Base-by-base conservation (phyloP, 805 yeast species). In the Candida caryicola region DNA sequence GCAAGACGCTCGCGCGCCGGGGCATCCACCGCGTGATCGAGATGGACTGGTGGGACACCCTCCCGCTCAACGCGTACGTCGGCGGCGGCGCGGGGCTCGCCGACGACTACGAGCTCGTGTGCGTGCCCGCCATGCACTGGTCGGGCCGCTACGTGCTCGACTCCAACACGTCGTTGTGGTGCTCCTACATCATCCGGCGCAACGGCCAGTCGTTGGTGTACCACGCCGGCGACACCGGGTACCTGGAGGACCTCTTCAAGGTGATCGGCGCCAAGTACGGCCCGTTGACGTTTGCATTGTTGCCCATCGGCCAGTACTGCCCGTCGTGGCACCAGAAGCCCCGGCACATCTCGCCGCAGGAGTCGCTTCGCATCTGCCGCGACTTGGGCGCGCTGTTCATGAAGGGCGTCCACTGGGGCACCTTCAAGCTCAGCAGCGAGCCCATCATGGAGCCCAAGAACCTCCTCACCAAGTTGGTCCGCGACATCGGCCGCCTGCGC, bases 61-160 rank as follows among this genome's bases (percentile, higher is more conserved):
- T 62, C 2, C 47, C 55, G 2, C 45, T 69, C 23, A 62, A 62
- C 37, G 62, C 73, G 19, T 70, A 72, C 13, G 64, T 77, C 2
- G 50, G 52, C 2, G 57, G 54, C 15, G n/a, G n/a, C n/a, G n/a
- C n/a, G n/a, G 55, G 60, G 8, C 35, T 64, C 6, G 53, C 62
- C 0, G 80, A 80, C 41, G 68, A 67, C 5, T 89, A 83, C 66
- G 89, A 86, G 48, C 69, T 91, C 13, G 90, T 86, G 1, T 86
- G 96, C 59, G 76, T 93, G 0, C 98, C 98, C 0, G 88, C 97
- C 0, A 83, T 84, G 95, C 98, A 91, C 61, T 91, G 98, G 98
- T 85, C 95, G 1, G 98, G 98, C 0, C 64, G 96, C 26, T 74
- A 76, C 23, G 60, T 90, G n/a, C 54, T 80, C 14, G 98, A 91